Conservation (phyloP, 2,329 filamentous ascomycete genomes). For the Colletotrichum noveboracense region DNA sequence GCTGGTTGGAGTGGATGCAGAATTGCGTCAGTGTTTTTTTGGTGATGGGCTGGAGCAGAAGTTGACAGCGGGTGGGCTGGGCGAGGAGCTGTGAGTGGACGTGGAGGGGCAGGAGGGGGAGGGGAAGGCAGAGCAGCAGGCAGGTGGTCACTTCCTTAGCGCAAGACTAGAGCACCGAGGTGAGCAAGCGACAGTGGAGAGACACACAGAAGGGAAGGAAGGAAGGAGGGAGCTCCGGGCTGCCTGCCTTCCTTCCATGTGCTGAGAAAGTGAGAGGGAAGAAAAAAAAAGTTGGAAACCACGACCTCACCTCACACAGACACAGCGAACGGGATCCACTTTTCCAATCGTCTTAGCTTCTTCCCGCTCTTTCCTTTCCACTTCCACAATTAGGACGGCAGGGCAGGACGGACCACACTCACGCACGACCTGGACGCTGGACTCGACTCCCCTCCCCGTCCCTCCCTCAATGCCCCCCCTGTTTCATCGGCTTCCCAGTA, state of each 20-base stretch:
- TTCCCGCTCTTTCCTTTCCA: slow-evolving; percentile 1
- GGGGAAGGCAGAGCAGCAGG: not conserved
- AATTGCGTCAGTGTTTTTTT: slow-evolving; percentile 16
- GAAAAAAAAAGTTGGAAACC: not conserved
- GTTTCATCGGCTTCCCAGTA: slow-evolving; percentile 7
- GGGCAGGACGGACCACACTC: not conserved
- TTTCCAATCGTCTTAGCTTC: slow-evolving; percentile 4
- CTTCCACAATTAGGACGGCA: not conserved
- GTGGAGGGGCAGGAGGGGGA: not conserved
- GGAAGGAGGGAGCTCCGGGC: not conserved
- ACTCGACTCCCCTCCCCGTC: not conserved
- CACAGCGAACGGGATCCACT: not conserved
- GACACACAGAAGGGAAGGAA: not conserved
- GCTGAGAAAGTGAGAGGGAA: not conserved
- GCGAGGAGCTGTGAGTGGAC: not conserved
- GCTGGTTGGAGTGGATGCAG: slow-evolving; percentile 12
- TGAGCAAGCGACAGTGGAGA: not conserved
- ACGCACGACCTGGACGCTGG: not conserved
- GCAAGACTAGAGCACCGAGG: not conserved
- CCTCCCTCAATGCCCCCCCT: not conserved
- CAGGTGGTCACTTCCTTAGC: not conserved
- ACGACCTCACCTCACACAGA: not conserved
- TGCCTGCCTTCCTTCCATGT: not conserved
- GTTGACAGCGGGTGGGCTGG: slow-evolving; percentile 5
- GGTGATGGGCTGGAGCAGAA: not conserved